Conservation (phyloP, 495 filamentous ascomycete genomes). For the Lentithecium fluviatile region DNA sequence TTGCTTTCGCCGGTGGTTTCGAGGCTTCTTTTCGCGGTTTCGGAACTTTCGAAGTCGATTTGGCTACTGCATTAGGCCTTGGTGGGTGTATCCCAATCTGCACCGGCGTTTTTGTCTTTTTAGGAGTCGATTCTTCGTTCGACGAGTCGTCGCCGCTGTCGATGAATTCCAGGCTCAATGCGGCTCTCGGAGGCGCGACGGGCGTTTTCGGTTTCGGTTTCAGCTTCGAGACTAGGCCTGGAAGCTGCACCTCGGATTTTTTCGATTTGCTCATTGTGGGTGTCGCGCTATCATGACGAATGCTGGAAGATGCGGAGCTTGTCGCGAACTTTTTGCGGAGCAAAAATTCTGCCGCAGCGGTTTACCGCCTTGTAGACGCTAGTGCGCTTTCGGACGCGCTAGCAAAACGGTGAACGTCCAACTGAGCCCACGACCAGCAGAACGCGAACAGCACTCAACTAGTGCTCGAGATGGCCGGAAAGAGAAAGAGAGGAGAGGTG, state of each 20-base stretch:
- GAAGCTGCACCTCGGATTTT: constrained; percentile 15
- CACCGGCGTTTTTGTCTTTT: constrained; percentile 5
- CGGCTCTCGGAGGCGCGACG: background rate
- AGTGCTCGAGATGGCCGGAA: constrained; percentile 12
- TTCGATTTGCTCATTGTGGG: constrained; percentile 23
- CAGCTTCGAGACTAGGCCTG: background rate
- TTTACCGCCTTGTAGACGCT: constrained; percentile 2
- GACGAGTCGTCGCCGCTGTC: constrained; percentile 24
- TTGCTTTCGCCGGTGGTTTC: background rate
- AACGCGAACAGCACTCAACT: background rate
- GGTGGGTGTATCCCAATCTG: constrained; percentile 15
- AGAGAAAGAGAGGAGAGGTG: constrained; percentile 18
- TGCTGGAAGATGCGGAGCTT: background rate
- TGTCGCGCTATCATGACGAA: constrained; percentile 1
- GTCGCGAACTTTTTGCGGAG: constrained; percentile 22
- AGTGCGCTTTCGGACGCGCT: background rate
- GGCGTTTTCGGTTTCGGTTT: constrained; percentile 3
- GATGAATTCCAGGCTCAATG: constrained; percentile 28
- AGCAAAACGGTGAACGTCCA: background rate
- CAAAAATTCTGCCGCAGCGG: constrained; percentile 11
- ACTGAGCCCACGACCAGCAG: background rate
- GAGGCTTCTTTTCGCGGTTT: background rate
- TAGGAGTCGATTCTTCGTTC: constrained; percentile 10
- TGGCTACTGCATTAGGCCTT: constrained; percentile 16
- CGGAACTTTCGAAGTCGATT: constrained; percentile 9